These are phyloP conservation scores for Malus hybrid DNA, from an alignment of 331 rosid genomes.

Conservation along the genomic window DNA sequence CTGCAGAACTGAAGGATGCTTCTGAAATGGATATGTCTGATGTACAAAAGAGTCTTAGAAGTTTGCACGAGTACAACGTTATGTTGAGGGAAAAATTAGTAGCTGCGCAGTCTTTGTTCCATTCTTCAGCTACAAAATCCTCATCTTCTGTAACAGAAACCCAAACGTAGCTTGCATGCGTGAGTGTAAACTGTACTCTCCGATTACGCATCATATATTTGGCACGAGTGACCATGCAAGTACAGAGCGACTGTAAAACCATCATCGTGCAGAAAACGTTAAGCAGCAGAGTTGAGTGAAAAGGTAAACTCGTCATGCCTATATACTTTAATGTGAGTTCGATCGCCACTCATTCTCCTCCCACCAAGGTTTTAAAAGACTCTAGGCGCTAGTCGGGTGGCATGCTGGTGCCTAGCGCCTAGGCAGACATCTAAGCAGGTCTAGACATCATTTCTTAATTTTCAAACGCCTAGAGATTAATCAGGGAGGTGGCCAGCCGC, in stretches of 20 bases:
- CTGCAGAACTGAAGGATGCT: constrained; percentile 55
- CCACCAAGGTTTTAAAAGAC: too few species aligned
- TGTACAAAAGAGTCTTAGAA: constrained; percentile 59
- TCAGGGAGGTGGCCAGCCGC: too few species aligned
- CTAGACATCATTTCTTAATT: rapidly evolving
- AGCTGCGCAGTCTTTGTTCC: constrained; percentile 52
- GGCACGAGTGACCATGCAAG: neutral
- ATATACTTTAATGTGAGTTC: too few species aligned
- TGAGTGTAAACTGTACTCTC: too few species aligned
- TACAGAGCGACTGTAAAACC: neutral
- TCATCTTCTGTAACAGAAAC: constrained; percentile 19
- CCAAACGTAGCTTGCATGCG: constrained; percentile 9
- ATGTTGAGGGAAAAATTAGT: constrained; percentile 68
- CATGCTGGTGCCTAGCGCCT: too few species aligned
- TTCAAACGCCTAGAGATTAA: too few species aligned
- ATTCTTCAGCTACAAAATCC: constrained; percentile 37
- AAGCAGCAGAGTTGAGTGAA: neutral
- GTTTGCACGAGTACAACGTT: constrained; percentile 62
- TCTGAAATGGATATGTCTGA: constrained; percentile 64
- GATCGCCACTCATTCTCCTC: too few species aligned
- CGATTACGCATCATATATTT: too few species aligned
- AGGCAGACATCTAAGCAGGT: too few species aligned
- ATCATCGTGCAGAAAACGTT: neutral
- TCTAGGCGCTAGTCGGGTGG: too few species aligned
- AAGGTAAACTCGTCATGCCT: neutral